phyloP scores from a whole-genome alignment of 2,329 filamentous ascomycete genomes.

The Chaetomium olivaceum region DNA sequence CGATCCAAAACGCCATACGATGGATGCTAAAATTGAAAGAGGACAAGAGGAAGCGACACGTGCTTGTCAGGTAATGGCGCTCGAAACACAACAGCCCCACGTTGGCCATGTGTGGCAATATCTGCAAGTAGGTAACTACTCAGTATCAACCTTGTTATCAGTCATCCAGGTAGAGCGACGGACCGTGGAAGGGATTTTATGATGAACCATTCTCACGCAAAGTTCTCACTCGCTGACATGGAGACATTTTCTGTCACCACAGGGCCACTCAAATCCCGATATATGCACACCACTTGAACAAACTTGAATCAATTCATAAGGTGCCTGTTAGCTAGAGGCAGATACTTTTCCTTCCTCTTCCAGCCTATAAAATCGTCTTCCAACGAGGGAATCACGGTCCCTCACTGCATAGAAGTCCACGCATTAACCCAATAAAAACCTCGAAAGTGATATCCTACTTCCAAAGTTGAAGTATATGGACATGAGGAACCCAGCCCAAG shows the following conservation, averaged over 20 bases:
- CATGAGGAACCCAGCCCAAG: not conserved
- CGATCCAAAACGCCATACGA: not conserved
- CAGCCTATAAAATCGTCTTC: not conserved
- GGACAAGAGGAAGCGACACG: no score
- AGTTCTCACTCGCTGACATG: no score
- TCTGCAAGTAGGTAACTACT: no score
- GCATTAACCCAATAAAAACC: not conserved
- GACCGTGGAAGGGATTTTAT: no score
- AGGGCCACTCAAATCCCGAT: no score
- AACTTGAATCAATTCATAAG: not conserved
- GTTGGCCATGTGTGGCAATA: no score
- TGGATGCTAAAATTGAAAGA: not conserved
- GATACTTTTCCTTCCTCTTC: not conserved
- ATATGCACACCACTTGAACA: not conserved
- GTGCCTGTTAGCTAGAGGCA: not conserved
- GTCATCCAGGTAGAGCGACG: no score
- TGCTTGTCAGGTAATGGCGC: no score
- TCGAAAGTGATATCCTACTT: constrained; percentile 7
- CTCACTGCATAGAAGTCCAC: not conserved
- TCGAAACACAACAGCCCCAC: no score
- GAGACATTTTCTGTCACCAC: no score
- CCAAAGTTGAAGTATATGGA: not conserved
- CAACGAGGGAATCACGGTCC: not conserved
- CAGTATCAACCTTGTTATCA: no score
- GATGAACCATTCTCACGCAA: no score